A percentile compares a stretch with the other conserved stretches of the same genome.
These are phyloP conservation scores for Aegilops longissima DNA, from an alignment of 176 grass and related monocot species.

Conservation along the genomic window DNA sequence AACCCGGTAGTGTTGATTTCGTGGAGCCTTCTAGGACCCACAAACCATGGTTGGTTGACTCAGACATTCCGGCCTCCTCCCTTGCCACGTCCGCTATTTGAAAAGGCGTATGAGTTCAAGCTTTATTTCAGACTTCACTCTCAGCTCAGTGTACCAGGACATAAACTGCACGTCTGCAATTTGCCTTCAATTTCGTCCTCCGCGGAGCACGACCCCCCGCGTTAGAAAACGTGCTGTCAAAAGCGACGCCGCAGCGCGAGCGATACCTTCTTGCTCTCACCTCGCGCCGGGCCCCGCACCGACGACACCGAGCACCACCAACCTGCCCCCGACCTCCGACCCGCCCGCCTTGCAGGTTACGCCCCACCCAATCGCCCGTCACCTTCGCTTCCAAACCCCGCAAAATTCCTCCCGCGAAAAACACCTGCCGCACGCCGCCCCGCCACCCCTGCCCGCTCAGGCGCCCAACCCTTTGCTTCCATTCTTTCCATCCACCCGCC, in stretches of 20 bases:
- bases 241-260: conserved; percentile 40
- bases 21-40: no score
- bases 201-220: not conserved
- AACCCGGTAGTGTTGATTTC: no score
- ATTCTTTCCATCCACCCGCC: conserved; percentile 91
- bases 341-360: conserved; percentile 45
- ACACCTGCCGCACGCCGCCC: conserved; percentile 43
- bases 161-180: not conserved
- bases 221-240: conserved; percentile 22
- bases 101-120: no score
- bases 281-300: not conserved
- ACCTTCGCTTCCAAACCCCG: conserved; percentile 77
- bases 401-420: conserved; percentile 44
- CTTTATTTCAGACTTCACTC: no score
- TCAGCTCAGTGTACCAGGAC: no score
- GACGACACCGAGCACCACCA: conserved; percentile 1
- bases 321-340: conserved; percentile 22
- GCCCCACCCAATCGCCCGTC: conserved; percentile 27
- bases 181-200: not conserved
- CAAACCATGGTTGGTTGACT: no score
- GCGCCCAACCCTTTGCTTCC: conserved; percentile 80
- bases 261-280: not conserved
- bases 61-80: no score
- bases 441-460: conserved; percentile 6
- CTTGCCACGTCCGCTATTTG: no score